Evolutionary conservation across 176 grass and related monocot species (phyloP), one percentile per base, ranked within the genome.

Genomic region (Lolium multiflorum): DNA sequence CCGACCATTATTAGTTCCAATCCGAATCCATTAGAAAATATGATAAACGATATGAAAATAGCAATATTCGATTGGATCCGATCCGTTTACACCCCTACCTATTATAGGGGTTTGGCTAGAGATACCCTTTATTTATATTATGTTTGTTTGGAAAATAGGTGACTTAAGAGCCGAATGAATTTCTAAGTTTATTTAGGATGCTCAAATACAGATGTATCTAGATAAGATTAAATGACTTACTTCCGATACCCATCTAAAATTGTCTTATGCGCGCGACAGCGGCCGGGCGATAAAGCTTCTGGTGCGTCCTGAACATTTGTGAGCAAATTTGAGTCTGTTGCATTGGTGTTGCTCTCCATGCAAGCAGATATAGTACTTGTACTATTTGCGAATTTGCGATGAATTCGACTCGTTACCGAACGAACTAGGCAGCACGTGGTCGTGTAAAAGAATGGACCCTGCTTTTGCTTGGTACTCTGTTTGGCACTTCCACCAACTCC

Each of bases 361-460:
- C 71, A 35, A 35, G 26, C 31, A 46, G 3, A 20, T 15, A 43
- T 71, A 52, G 11, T 9, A 69, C 48, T 20, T 43, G 39, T 71
- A 71, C 68, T 12, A 46, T 35, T 35, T 16, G 18, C 5, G 47
- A 11, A 6, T 43, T 7, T 18, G 43, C 56, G 47, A 46, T 57
- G 46, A 14, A 84, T 83, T 80, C 18, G 80, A 84, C 76, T 39
- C 20, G 15, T 41, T 73, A 91, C 57, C 84, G 11, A 74, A 79
- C 74, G 47, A 17, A 41, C 20, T 12, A 39, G 48, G 66, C 67
- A 83, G 38, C 84, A 83, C 49, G 84, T 83, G 89, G 7, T 83
- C 47, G 56, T 71, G 35, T 7, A 81, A 81, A 66, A 28, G 15
- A 25, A 11, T 2, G 77, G 77, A 18, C 38, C 24, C 76, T 10